A percentile compares a stretch with the other conserved stretches of the same genome.
Evolutionary conservation across 768 basidiomycete genomes (phyloP).

Genomic region (Leccinum rimulosum): DNA sequence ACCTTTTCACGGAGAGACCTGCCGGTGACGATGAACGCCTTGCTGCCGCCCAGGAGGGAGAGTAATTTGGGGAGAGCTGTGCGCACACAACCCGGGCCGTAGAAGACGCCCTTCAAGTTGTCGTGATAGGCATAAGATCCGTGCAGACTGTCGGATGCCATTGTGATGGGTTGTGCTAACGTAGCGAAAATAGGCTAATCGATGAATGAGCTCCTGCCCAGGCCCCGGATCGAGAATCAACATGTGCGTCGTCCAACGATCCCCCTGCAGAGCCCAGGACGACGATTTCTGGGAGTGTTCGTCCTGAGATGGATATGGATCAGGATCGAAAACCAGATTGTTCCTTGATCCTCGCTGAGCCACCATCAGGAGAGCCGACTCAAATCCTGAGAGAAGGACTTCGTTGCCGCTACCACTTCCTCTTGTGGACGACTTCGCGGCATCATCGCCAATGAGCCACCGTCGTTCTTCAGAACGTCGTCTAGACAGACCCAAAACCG

Average conservation of each 20-base stretch:
- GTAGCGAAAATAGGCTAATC: too few species aligned
- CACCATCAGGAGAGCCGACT: not conserved
- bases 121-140: constrained; percentile 70
- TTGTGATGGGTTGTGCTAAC: too few species aligned
- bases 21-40: constrained; percentile 72
- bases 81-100: constrained; percentile 60
- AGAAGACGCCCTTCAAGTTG: constrained; percentile 51
- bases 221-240: too few species aligned
- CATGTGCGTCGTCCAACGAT: too few species aligned
- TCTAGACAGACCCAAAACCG: too few species aligned
- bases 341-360: not conserved
- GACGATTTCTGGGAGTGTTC: too few species aligned
- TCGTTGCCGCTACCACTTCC: constrained; percentile 1
- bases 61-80: constrained; percentile 66
- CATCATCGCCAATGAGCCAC: not conserved
- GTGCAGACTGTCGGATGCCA: constrained; percentile 2
- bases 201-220: too few species aligned
- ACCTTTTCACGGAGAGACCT: constrained; percentile 65
- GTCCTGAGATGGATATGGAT: too few species aligned
- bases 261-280: too few species aligned
- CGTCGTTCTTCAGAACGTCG: not conserved
- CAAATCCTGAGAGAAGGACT: not conserved
- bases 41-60: constrained; percentile 50
- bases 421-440: constrained; percentile 13
- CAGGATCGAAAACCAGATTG: too few species aligned